phyloP scores from a whole-genome alignment of 148 eudicot genomes.

The Vaccinium macrocarpon region DNA sequence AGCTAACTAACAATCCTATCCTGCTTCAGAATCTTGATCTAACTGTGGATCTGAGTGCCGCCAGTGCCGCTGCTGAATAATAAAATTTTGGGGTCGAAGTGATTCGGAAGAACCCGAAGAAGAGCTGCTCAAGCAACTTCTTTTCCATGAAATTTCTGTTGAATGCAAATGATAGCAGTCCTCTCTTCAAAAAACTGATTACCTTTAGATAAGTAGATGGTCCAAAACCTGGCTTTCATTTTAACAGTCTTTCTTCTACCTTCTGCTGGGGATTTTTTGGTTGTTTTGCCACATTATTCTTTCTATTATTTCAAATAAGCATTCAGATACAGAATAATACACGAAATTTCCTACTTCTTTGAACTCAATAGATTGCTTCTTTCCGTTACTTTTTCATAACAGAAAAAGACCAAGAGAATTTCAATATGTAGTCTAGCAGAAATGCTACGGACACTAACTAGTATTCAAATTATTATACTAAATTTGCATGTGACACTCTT shows the following conservation, averaged over 20 bases:
- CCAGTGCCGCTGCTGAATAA: conserved; percentile 36
- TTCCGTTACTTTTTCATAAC: not conserved
- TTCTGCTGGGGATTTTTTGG: not conserved
- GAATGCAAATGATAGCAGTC: not conserved
- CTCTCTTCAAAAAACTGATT: not conserved
- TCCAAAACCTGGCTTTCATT: not conserved
- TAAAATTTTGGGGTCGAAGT: not conserved
- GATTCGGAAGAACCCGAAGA: not conserved
- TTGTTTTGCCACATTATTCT: not conserved
- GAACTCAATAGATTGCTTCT: not conserved
- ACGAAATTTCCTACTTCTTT: not conserved
- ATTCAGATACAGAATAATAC: not conserved
- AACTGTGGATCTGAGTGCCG: conserved; percentile 43
- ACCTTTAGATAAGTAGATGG: not conserved
- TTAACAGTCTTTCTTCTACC: not conserved
- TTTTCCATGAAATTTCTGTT: not conserved
- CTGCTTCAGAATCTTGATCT: conserved; percentile 39
- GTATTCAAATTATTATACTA: too few relatives aligned
- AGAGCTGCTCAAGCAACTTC: conserved; percentile 13
- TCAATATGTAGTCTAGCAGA: not conserved
- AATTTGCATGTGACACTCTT: too few relatives aligned
- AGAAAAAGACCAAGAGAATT: not conserved
- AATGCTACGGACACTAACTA: too few relatives aligned
- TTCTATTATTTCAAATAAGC: not conserved
- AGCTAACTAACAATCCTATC: not conserved